Evolutionary conservation across 208 protist species (phyloP), one percentile per base, ranked within the genome.

Genomic region (Vickermania ingenoplastis): DNA sequence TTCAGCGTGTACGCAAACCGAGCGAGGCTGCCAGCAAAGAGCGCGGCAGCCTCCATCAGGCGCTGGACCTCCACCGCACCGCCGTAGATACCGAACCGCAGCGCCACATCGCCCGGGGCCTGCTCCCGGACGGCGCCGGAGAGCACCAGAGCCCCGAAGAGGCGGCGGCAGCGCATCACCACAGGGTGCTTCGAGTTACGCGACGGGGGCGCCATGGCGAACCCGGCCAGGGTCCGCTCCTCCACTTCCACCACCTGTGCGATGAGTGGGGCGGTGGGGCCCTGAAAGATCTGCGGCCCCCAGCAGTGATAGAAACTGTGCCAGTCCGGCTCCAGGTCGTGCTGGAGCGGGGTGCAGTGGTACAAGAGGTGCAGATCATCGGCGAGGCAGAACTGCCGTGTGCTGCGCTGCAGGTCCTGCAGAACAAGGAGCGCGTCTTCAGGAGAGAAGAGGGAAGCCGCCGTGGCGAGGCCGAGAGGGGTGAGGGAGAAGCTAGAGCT

Each of bases 391-490:
- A 81, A 75, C 27, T 70, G 59, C 31, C 67, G 41, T 3, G 45
- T 17, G 1, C 67, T 69, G 1, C 55, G 26, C 4, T 72, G 27
- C 28, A 81, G 56, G 11, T 75, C 59, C 5, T 69, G 57, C 41
- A 67, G 77, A 1, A 76, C 74, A 1, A 79, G 25, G 61, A 74
- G 22, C 17, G 63, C 76, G 23, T 82, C 76, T n/a, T 77, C 64
- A 27, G 76, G 76, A 1, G 51, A 21, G 31, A 82, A 21, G 4
- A 58, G 52, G 1, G 65, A 67, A 5, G 50, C 28, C 31, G 77
- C 49, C 17, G 59, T 70, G 17, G 73, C 73, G n/a, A 29, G 28
- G 22, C 45, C 73, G 7, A 80, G 71, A 26, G 57, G 71, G 29
- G 66, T 75, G 22, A 67, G 26, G 1, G 23, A n/a, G 53, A 73